Evolutionary conservation across 2,329 filamentous ascomycete species (phyloP).

Genomic region (Talaromyces rugulosus): DNA sequence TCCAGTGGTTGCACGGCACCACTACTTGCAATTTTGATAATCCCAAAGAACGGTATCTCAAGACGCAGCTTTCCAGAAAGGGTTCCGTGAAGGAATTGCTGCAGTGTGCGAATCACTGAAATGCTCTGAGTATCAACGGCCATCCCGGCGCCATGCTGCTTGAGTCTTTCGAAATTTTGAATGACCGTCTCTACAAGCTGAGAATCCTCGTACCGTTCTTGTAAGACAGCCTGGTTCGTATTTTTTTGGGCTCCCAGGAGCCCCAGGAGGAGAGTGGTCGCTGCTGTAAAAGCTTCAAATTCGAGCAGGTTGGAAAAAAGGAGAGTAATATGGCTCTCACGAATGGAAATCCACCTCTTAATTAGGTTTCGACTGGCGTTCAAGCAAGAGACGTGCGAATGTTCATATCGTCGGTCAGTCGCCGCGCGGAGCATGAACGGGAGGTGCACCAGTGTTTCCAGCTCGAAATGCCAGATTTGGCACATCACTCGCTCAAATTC

Average conservation of each 20-base stretch:
- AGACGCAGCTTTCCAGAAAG: not conserved
- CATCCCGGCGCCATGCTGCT: not conserved
- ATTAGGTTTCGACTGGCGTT: constrained; percentile 2
- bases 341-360: not conserved
- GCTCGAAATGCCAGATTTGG: constrained; percentile 2
- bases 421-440: constrained; percentile 2
- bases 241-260: not conserved
- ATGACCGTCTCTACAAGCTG: not conserved
- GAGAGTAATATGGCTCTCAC: not conserved
- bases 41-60: not conserved
- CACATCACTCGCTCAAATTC: constrained; percentile 1
- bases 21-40: not conserved
- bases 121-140: not conserved
- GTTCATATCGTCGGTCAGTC: not conserved
- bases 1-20: not conserved
- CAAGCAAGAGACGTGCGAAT: not conserved
- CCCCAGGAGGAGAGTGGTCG: not conserved
- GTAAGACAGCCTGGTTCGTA: not conserved
- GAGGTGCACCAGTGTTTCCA: not conserved
- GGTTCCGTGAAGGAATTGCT: not conserved
- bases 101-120: not conserved
- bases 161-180: not conserved
- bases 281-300: constrained; percentile 1
- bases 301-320: constrained; percentile 2
- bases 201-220: not conserved